phyloP scores from a whole-genome alignment of 768 basidiomycete species.

The Rhizopogon vinicolor region DNA sequence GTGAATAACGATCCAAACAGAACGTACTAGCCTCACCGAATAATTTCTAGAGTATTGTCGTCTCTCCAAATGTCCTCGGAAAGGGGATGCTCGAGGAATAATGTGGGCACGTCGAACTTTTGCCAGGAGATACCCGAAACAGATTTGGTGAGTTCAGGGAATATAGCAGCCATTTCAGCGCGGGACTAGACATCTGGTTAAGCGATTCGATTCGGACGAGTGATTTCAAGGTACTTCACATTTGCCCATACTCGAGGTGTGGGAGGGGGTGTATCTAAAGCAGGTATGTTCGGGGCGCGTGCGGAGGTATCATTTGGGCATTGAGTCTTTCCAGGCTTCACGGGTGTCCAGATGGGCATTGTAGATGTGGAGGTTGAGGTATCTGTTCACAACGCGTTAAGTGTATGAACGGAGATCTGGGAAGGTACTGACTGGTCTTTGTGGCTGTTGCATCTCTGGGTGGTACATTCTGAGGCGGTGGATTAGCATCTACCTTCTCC shows the following conservation, averaged over 20 bases:
- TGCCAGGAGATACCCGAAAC: constrained; percentile 17
- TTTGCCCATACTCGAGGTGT: constrained; percentile 24
- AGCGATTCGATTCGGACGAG: background rate
- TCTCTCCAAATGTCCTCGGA: constrained; percentile 13
- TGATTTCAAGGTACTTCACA: constrained; percentile 13
- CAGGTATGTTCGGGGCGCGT: too few relatives aligned
- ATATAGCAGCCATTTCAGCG: constrained; percentile 13
- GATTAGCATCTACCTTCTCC: background rate
- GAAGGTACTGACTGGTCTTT: background rate
- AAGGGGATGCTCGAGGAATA: constrained; percentile 13
- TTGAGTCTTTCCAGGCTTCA: constrained; percentile 1
- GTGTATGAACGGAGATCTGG: background rate
- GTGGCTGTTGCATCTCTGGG: background rate
- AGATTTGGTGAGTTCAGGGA: constrained; percentile 20
- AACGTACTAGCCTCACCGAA: constrained; percentile 14
- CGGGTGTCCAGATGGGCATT: constrained; percentile 15
- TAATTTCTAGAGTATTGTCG: constrained; percentile 13
- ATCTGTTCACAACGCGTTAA: background rate
- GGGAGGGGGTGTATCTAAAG: background rate
- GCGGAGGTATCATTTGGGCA: background rate
- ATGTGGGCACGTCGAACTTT: constrained; percentile 23
- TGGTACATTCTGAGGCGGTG: background rate
- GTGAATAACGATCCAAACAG: too few relatives aligned
- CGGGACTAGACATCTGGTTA: constrained; percentile 14
- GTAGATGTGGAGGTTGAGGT: background rate